phyloP scores from a whole-genome alignment of 129 eudicot species.

The Saposhnikovia divaricata region DNA sequence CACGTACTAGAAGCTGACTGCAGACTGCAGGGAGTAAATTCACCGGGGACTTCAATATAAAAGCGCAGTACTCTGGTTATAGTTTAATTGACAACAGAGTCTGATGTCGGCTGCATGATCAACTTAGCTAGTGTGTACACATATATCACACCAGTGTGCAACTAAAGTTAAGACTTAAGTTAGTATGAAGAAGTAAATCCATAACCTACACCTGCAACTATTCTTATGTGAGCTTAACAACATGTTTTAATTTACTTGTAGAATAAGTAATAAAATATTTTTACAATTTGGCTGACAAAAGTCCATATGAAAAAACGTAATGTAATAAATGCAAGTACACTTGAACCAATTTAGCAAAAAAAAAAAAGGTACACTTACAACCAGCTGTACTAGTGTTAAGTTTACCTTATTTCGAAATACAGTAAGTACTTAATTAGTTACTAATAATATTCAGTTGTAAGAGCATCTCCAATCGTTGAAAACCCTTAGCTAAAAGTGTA shows the following conservation, averaged over 20 bases:
- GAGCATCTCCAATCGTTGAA: no score
- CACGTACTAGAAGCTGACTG: not conserved
- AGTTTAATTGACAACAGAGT: no score
- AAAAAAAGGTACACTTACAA: no score
- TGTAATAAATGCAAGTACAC: not conserved
- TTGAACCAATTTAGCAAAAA: no score
- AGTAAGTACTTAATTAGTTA: not conserved
- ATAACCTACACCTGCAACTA: no score
- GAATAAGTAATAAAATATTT: not conserved
- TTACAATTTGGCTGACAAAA: not conserved
- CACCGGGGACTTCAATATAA: not conserved
- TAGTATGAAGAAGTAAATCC: no score
- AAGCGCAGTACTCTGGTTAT: no score
- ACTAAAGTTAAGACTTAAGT: not conserved
- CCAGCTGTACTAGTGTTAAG: not conserved
- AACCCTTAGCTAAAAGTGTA: no score
- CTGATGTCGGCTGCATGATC: not conserved
- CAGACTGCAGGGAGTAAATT: not conserved
- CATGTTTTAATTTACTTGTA: not conserved
- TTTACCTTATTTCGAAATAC: not conserved
- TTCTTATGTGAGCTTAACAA: not conserved
- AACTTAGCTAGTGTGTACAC: not conserved
- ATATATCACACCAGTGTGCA: not conserved
- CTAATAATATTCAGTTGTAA: not conserved
- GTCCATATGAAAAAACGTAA: not conserved